phyloP scores from a whole-genome alignment of 345 rosid species.

The Alliaria petiolata region DNA sequence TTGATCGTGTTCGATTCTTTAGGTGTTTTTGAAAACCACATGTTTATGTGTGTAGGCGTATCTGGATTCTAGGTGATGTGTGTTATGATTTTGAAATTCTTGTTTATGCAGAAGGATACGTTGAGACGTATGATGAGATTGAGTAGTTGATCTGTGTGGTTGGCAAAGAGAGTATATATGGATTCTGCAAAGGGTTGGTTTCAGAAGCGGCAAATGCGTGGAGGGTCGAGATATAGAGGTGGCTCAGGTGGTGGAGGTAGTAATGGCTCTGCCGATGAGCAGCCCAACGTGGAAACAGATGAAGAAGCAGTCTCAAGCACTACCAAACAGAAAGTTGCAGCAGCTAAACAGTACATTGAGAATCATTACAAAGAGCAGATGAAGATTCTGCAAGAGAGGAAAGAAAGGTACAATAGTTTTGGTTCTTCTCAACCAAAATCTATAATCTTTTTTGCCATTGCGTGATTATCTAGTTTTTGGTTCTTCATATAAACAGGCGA shows the following conservation, averaged over 20 bases:
- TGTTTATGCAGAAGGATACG: background rate
- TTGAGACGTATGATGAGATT: background rate
- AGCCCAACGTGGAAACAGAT: constrained; percentile 4
- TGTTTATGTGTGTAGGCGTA: background rate
- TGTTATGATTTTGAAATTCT: background rate
- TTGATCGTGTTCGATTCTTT: background rate
- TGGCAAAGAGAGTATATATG: constrained; percentile 32
- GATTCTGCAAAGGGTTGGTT: constrained; percentile 85
- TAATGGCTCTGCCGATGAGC: constrained; percentile 27
- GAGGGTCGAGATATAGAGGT: constrained; percentile 41
- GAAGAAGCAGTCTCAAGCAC: constrained; percentile 51
- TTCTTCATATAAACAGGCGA: constrained; percentile 42
- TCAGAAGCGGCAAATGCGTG: constrained; percentile 52
- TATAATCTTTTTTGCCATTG: background rate
- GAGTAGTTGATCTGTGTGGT: background rate
- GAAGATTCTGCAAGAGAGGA: constrained; percentile 83
- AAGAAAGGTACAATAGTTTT: constrained; percentile 60
- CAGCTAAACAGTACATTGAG: constrained; percentile 83
- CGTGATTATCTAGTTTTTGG: background rate
- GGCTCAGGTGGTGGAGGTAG: constrained; percentile 31
- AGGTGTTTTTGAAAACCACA: too few species aligned
- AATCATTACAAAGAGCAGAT: constrained; percentile 83
- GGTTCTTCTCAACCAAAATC: too few species aligned
- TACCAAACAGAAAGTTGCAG: constrained; percentile 77
- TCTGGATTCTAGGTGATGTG: background rate